phyloP scores from a whole-genome alignment of 2,329 filamentous ascomycete species.

The Apiospora pterosperma region DNA sequence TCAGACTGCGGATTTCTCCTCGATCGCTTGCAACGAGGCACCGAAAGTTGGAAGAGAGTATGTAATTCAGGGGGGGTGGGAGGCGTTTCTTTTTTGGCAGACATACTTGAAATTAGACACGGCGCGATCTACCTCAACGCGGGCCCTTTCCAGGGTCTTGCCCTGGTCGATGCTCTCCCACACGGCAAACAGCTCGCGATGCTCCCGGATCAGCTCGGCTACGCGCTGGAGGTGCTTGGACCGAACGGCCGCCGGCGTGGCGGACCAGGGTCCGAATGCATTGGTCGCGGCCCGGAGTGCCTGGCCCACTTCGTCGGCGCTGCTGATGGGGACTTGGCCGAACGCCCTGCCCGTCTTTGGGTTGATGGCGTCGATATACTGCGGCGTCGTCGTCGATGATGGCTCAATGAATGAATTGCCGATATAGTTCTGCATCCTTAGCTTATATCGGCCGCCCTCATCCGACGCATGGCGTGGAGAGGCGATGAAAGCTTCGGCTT shows the following conservation, averaged over 20 bases:
- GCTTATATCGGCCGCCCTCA: not conserved
- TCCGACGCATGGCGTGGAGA: not conserved
- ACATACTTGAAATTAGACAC: conserved; percentile 30
- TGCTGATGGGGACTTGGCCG: conserved; percentile 21
- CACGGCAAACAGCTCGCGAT: conserved; percentile 29
- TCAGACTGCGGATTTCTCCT: not conserved
- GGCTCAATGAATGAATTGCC: conserved; percentile 8
- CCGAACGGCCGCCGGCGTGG: conserved; percentile 20
- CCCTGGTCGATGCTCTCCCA: conserved; percentile 34
- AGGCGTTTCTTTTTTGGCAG: no score
- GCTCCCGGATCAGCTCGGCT: conserved; percentile 22
- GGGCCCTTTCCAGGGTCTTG: conserved; percentile 29
- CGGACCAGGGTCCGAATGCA: conserved; percentile 26
- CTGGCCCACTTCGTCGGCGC: conserved; percentile 18
- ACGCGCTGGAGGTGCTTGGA: conserved; percentile 22
- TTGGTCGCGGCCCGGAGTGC: conserved; percentile 20
- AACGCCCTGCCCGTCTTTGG: conserved; percentile 26
- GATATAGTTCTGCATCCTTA: conserved; percentile 19
- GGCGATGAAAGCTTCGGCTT: conserved; percentile 19
- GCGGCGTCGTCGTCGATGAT: conserved; percentile 7
- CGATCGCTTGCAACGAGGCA: not conserved
- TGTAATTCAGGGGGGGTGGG: no score
- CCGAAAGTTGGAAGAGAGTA: not conserved
- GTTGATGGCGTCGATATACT: conserved; percentile 23
- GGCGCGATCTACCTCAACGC: conserved; percentile 29